Evolutionary conservation across 1,139 yeast genomes (phyloP), one percentile per base, ranked within the genome.

Genomic region (Blastobotrys arbuscula): DNA sequence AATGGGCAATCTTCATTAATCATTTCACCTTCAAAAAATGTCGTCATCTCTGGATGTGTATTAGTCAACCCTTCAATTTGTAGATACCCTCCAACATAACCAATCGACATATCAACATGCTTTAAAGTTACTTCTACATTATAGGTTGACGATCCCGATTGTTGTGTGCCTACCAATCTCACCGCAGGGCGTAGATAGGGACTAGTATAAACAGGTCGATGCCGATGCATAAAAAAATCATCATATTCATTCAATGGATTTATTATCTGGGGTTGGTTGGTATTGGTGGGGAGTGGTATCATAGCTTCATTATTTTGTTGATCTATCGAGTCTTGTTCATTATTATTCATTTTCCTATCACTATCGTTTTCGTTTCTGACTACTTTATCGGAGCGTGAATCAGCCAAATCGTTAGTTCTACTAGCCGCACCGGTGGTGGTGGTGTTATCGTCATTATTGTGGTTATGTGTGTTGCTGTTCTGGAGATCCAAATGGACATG

Each of bases 11-110:
- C 79, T 65, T 75, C 82, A 54, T 88, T 84, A 39, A 89, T 79
- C 54, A 89, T 84, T 62, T 86, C 96, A 4, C 90, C 94, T 58
- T 82, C 87, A 69, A 90, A 90, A 62, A 83, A 89, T 0, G 97
- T 90, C 13, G 87, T 79, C 53, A 90, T 81, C 55, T 82, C 82
- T 1, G 95, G 90, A 56, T 84, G 79, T 42, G 79, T 75, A 50
- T 78, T 82, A 0, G 96, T 87, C 45, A 90, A 72, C 2, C 95
- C 95, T 51, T 81, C 76, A 50, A 90, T 90, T 52, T 83, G 82
- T 45, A 90, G 71, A 57, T 82, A 84, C 5, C 97, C 97, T 31
- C 89, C 79, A 19, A 89, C 65, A 42, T 76, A 73, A 1, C 85
- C 79, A 52, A 75, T 73, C 26, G 67, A 68, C 58, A 85, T 68